These are phyloP conservation scores for Lichtheimia ramosa DNA, from an alignment of 371 early-diverging fungal species.

Conservation along the genomic window DNA sequence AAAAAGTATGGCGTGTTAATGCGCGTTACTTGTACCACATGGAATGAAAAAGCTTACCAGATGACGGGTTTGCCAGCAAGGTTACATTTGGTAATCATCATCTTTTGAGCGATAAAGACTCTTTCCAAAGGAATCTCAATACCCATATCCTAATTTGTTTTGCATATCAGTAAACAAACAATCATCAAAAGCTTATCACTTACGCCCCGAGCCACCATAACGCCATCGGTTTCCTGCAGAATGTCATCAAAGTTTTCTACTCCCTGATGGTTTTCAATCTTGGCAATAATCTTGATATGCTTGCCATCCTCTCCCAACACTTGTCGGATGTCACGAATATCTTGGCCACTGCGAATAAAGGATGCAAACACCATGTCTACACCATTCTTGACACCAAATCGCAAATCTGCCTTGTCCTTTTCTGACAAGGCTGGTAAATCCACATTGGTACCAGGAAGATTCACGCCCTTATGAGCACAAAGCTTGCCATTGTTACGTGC, in stretches of 20 bases:
- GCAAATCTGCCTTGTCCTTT: conserved; percentile 91
- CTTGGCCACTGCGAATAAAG: conserved; percentile 90
- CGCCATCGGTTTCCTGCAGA: conserved; percentile 90
- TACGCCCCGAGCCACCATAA: conserved; percentile 98
- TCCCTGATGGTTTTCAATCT: conserved; percentile 96
- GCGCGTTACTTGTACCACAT: background rate
- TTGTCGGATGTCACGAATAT: conserved; percentile 83
- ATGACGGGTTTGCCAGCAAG: conserved; percentile 95
- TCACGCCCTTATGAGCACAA: conserved; percentile 82
- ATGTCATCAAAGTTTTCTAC: conserved; percentile 98
- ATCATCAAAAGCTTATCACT: conserved; percentile 25
- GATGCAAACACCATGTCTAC: conserved; percentile 98
- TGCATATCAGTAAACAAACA: background rate
- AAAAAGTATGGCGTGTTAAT: background rate
- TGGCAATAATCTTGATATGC: conserved; percentile 91
- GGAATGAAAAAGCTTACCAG: conserved; percentile 39
- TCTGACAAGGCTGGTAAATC: conserved; percentile 93
- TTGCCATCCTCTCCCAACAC: conserved; percentile 78
- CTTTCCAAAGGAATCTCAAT: conserved; percentile 94
- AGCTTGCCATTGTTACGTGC: conserved; percentile 73
- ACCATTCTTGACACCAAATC: conserved; percentile 90
- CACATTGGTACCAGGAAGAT: conserved; percentile 82
- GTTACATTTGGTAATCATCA: conserved; percentile 95
- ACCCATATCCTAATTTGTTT: conserved; percentile 76
- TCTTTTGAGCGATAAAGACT: conserved; percentile 94